Evolutionary conservation across 768 basidiomycete genomes (phyloP), one percentile per base, ranked within the genome.

Genomic region (Russula emetica): DNA sequence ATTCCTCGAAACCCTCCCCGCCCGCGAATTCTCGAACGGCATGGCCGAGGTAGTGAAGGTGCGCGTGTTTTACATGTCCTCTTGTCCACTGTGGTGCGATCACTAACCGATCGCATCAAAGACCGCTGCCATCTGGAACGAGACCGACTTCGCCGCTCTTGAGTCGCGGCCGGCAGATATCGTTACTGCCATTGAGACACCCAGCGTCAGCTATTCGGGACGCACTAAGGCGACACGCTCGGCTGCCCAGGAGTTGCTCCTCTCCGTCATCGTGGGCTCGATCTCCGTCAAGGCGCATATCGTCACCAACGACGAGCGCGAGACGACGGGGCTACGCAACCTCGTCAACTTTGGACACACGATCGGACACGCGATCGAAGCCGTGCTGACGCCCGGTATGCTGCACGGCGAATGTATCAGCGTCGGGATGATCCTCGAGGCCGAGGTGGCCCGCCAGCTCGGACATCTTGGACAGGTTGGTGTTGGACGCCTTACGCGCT

Each of bases 91-190:
- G 6, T 18, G 20, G 5, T 28, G 30, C 52, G 45, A 3, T 34
- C 24, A 24, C 56, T 40, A 28, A 40, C 14, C 7, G 4, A 45
- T 26, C 24, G 18, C 57, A 8, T 58, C 64, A 72, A 71, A 96
- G 96, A 99, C 97, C 28, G 96, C 97, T 6, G 97, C 95, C n/a
- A 98, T 98, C 71, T 98, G 96, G 96, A 85, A 92, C 74, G 94
- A 92, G 70, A 75, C 78, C 66, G 93, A 95, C 71, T 99, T 99
- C 71, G 82, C 86, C 40, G 82, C 86, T 36, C 85, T 99, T 66
- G 97, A 99, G 74, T 87, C 90, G 1, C 85, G 86, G 51, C 85
- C 92, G 1, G 83, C 83, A 30, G 90, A 92, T 72, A 95, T 98
- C 66, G 85, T 91, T 75, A 79, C 86, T 18, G 94, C 95, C 20